Evolutionary conservation across 371 early-diverging fungal genomes (phyloP).

Genomic region (Apophysomyces sp.): DNA sequence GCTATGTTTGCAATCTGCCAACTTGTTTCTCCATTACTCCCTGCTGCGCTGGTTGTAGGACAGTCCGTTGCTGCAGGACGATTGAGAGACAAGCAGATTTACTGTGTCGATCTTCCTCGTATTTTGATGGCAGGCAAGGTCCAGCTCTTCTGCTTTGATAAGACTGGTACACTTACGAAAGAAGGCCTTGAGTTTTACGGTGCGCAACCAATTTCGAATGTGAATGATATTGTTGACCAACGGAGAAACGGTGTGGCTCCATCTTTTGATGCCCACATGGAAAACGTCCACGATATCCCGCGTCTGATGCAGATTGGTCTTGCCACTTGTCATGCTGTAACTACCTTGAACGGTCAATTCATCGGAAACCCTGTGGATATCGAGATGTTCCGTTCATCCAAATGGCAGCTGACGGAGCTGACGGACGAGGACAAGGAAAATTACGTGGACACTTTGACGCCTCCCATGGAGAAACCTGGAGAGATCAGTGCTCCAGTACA

Average conservation of each 20-base stretch:
- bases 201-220: conserved; percentile 28
- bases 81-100: conserved; percentile 61
- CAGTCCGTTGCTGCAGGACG: conserved; percentile 78
- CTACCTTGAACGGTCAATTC: conserved; percentile 63
- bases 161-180: conserved; percentile 67
- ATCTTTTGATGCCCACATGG: conserved; percentile 29
- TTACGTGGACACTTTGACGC: conserved; percentile 45
- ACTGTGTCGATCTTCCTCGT: conserved; percentile 78
- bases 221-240: conserved; percentile 31
- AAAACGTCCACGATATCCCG: conserved; percentile 35
- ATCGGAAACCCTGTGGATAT: conserved; percentile 95
- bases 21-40: conserved; percentile 68
- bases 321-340: conserved; percentile 83
- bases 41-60: conserved; percentile 63
- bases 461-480: conserved; percentile 23
- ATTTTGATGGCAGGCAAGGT: conserved; percentile 91
- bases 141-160: conserved; percentile 88
- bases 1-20: conserved; percentile 74
- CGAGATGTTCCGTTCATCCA: conserved; percentile 84
- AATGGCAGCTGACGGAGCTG: conserved; percentile 32
- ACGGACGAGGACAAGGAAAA: conserved; percentile 17
- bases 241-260: conserved; percentile 6
- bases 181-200: conserved; percentile 65
- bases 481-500: conserved; percentile 34
- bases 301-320: conserved; percentile 61